Conservation (phyloP, 768 basidiomycete species). For the Suillus ampliporus region DNA sequence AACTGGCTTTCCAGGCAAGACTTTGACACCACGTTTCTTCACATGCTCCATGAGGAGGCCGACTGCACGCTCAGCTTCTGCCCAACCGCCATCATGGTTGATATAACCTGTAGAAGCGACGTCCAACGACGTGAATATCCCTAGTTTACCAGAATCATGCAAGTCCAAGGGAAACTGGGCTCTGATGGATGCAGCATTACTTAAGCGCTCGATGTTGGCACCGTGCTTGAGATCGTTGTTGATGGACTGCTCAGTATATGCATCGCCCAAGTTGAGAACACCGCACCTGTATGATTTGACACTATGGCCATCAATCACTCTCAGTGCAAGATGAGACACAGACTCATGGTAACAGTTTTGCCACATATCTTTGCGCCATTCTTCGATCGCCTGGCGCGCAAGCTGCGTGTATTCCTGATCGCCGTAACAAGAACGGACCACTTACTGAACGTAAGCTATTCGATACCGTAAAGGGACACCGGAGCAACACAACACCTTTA, state of each 20-base stretch:
- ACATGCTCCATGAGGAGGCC: slow-evolving; percentile 60
- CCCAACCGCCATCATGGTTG: slow-evolving; percentile 87
- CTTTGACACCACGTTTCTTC: slow-evolving; percentile 58
- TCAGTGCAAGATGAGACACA: slow-evolving; percentile 39
- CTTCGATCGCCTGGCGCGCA: slow-evolving; percentile 74
- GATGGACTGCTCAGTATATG: slow-evolving; percentile 60
- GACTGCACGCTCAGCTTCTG: slow-evolving; percentile 72
- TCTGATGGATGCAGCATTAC: slow-evolving; percentile 20
- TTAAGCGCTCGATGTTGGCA: slow-evolving; percentile 46
- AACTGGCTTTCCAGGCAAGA: slow-evolving; percentile 65
- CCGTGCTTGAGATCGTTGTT: slow-evolving; percentile 68
- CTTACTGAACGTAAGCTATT: slow-evolving; percentile 39
- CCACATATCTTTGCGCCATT: slow-evolving; percentile 79
- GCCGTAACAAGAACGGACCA: slow-evolving; percentile 75
- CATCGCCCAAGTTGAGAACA: slow-evolving; percentile 31
- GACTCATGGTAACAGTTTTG: slow-evolving; percentile 85
- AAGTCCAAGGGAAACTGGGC: slow-evolving; percentile 25
- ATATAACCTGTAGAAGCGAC: slow-evolving; percentile 59
- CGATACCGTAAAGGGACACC: background rate
- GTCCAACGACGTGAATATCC: slow-evolving; percentile 23
- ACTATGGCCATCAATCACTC: background rate
- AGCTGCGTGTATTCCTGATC: slow-evolving; percentile 73
- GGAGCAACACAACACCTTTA: slow-evolving; percentile 32
- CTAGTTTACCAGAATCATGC: slow-evolving; percentile 19
- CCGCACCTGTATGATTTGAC: slow-evolving; percentile 24